These are phyloP conservation scores for Phialophora tarda DNA, from an alignment of 2,329 filamentous ascomycete genomes.

Conservation along the genomic window DNA sequence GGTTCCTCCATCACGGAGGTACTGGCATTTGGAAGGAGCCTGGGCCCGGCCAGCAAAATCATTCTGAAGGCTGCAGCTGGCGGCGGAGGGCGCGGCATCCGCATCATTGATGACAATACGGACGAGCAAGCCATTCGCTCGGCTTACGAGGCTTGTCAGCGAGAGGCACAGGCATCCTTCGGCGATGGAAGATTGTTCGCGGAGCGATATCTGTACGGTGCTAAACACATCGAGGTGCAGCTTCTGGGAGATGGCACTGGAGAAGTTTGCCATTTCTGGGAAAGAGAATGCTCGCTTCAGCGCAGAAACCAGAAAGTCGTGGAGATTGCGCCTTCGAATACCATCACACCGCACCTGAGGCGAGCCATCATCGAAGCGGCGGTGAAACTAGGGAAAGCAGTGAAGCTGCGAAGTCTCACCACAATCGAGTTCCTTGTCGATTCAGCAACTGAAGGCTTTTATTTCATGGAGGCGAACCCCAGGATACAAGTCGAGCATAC, in stretches of 20 bases:
- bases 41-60: conserved; percentile 65
- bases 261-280: conserved; percentile 96
- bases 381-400: conserved; percentile 89
- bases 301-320: conserved; percentile 99
- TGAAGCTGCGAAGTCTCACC: conserved; percentile 97
- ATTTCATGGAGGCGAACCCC: conserved; percentile 66
- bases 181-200: conserved; percentile 98
- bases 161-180: conserved; percentile 95
- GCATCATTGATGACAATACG: conserved; percentile 87
- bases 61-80: conserved; percentile 99
- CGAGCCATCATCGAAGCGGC: conserved; percentile 89
- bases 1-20: conserved; percentile 92
- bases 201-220: conserved; percentile 96
- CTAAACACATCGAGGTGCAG: conserved; percentile 99
- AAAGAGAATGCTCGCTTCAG: conserved; percentile 99
- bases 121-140: conserved; percentile 70
- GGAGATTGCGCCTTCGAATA: conserved; percentile 94
- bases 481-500: conserved; percentile 67
- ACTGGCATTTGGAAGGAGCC: conserved; percentile 70
- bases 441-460: conserved; percentile 88
- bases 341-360: conserved; percentile 80
- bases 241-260: conserved; percentile 95
- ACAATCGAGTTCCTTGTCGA: conserved; percentile 98
- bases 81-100: conserved; percentile 97
- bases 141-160: conserved; percentile 90